Evolutionary conservation across 2,329 filamentous ascomycete genomes (phyloP).

Genomic region (Colletotrichum spaethianum): DNA sequence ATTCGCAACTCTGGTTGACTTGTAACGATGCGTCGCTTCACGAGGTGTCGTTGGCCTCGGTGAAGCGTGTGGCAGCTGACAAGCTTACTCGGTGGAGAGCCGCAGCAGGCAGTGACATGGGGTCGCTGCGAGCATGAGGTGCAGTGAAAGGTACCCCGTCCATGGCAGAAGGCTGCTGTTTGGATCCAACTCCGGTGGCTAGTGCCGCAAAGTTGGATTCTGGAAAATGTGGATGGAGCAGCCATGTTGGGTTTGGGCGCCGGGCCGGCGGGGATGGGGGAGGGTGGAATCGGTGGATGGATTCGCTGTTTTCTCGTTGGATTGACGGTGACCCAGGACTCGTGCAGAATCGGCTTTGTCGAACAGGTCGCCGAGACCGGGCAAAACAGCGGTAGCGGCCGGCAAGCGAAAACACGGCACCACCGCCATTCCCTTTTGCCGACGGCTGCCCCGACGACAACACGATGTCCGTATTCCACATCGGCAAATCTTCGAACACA

Average conservation of each 20-base stretch:
- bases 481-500: constrained; percentile 31
- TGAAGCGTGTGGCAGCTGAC: constrained; percentile 38
- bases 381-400: constrained; percentile 33
- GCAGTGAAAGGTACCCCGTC: constrained; percentile 36
- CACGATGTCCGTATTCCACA: constrained; percentile 34
- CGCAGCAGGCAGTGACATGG: constrained; percentile 36
- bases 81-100: constrained; percentile 42
- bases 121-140: constrained; percentile 35
- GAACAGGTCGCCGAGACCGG: constrained; percentile 33
- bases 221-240: constrained; percentile 41
- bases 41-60: constrained; percentile 39
- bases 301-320: constrained; percentile 3
- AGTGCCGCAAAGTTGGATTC: constrained; percentile 39
- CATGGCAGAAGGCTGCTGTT: constrained; percentile 10
- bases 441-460: constrained; percentile 32
- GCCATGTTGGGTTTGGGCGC: constrained; percentile 37
- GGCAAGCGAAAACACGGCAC: constrained; percentile 13
- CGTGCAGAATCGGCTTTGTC: constrained; percentile 31
- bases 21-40: constrained; percentile 32
- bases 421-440: constrained; percentile 16
- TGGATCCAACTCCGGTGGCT: constrained; percentile 30
- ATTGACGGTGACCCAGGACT: constrained; percentile 35
- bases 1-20: constrained; percentile 37
- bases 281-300: constrained; percentile 22
- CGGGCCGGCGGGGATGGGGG: constrained; percentile 35